A percentile compares a stretch with the other conserved stretches of the same genome.
These are phyloP conservation scores for Protomyces pachydermus DNA, from an alignment of 1,139 yeast species.

Conservation along the genomic window DNA sequence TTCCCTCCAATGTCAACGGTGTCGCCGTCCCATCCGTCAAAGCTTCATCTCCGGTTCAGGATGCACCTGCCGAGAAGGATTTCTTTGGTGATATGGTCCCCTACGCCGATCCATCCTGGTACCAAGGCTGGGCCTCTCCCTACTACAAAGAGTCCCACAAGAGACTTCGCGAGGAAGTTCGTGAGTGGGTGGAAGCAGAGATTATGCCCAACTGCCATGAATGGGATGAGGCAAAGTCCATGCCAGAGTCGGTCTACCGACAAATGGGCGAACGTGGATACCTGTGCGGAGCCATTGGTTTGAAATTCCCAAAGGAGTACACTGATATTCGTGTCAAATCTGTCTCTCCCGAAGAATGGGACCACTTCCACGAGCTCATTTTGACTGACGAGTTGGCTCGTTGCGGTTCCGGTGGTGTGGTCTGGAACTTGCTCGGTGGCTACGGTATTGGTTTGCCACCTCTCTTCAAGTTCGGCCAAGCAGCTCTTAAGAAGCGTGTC, in stretches of 20 bases:
- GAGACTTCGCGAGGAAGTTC: slow-evolving; percentile 42
- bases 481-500: slow-evolving; percentile 38
- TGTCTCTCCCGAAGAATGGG: slow-evolving; percentile 56
- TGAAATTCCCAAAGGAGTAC: slow-evolving; percentile 39
- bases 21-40: slow-evolving; percentile 6
- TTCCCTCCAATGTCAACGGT: slow-evolving; percentile 12
- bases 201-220: slow-evolving; percentile 43
- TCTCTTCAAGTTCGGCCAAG: slow-evolving; percentile 39
- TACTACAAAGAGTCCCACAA: slow-evolving; percentile 43
- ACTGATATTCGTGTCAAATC: slow-evolving; percentile 38
- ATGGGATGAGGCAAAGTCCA: slow-evolving; percentile 44
- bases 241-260: slow-evolving; percentile 36
- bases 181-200: slow-evolving; percentile 43
- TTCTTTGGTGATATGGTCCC: slow-evolving; percentile 44
- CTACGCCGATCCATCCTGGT: slow-evolving; percentile 47
- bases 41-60: slow-evolving; percentile 7
- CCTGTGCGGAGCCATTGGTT: slow-evolving; percentile 39
- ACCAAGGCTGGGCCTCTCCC: slow-evolving; percentile 42
- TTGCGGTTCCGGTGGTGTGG: slow-evolving; percentile 42
- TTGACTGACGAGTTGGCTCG: slow-evolving; percentile 53
- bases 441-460: slow-evolving; percentile 43
- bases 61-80: slow-evolving; percentile 27
- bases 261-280: slow-evolving; percentile 34
- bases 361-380: slow-evolving; percentile 83
- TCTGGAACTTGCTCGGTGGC: slow-evolving; percentile 43